Percentiles rank a stretch among this genome's conserved stretches.
Evolutionary conservation across 345 rosid genomes (phyloP).

Genomic region (Kandelia obovata): DNA sequence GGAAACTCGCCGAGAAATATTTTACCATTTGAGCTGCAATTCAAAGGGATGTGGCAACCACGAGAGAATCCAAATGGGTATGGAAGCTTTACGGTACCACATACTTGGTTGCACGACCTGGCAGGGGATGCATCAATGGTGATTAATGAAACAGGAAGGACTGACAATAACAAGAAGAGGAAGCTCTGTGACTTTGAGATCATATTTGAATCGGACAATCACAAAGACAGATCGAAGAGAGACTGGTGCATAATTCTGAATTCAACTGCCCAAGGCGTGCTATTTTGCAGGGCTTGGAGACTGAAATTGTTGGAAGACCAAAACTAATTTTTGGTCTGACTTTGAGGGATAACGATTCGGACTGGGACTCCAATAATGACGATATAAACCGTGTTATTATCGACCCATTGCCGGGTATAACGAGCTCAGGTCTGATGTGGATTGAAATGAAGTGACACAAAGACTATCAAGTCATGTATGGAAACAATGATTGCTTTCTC

Average conservation of each 20-base stretch:
- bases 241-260: background rate
- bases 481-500: background rate
- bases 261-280: background rate
- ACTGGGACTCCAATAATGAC: background rate
- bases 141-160: background rate
- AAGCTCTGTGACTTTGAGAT: background rate
- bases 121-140: slow-evolving; percentile 11
- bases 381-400: background rate
- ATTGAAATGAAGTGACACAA: background rate
- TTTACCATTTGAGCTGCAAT: slow-evolving; percentile 30
- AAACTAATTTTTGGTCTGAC: background rate
- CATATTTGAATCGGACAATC: background rate
- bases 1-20: slow-evolving; percentile 31
- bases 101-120: slow-evolving; percentile 30
- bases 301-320: background rate
- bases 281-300: background rate
- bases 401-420: background rate
- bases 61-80: slow-evolving; percentile 71
- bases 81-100: slow-evolving; percentile 22
- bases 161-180: slow-evolving; percentile 5
- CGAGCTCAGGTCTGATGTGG: slow-evolving; percentile 1
- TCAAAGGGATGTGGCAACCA: slow-evolving; percentile 45
- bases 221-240: no score
- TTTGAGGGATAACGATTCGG: background rate
- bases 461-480: background rate